Evolutionary conservation across 2,329 filamentous ascomycete genomes (phyloP).

Genomic region (Arthrobotrys entomopaga): DNA sequence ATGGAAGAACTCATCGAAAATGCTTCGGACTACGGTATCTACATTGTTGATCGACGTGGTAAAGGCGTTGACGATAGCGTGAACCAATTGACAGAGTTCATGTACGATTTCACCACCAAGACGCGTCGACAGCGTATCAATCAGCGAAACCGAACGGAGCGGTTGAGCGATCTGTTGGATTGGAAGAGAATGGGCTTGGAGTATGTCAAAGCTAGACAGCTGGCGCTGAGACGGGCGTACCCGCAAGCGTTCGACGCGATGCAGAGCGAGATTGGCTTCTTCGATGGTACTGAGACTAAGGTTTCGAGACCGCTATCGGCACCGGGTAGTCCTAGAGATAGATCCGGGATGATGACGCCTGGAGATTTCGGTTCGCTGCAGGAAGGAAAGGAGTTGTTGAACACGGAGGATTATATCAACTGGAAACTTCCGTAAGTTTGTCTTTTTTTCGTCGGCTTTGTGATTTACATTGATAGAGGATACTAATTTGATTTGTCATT

Average conservation of each 20-base stretch:
- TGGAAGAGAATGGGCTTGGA: constrained; percentile 99
- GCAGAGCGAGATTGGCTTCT: constrained; percentile 83
- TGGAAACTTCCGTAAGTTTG: constrained; percentile 96
- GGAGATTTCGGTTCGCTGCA: constrained; percentile 97
- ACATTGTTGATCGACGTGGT: constrained; percentile 93
- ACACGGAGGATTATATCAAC: constrained; percentile 95
- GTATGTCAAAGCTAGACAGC: constrained; percentile 95
- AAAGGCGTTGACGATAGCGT: constrained; percentile 98
- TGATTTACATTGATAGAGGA: not conserved
- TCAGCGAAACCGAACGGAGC: constrained; percentile 95
- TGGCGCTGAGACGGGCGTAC: constrained; percentile 91
- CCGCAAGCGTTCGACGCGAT: constrained; percentile 77
- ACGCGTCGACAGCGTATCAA: constrained; percentile 97
- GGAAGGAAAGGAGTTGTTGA: constrained; percentile 90
- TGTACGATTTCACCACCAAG: constrained; percentile 95
- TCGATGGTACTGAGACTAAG: constrained; percentile 92
- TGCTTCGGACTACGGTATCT: constrained; percentile 96
- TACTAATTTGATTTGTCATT: constrained; percentile 2
- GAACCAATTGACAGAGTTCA: constrained; percentile 89
- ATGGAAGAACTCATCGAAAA: constrained; percentile 99
- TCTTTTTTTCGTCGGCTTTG: not conserved
- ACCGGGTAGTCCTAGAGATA: constrained; percentile 88
- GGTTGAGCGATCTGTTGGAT: constrained; percentile 91
- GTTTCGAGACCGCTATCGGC: constrained; percentile 93
- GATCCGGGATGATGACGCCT: constrained; percentile 97